Evolutionary conservation across 2,329 filamentous ascomycete species (phyloP).

Genomic region (Trichoderma cornu-damae): DNA sequence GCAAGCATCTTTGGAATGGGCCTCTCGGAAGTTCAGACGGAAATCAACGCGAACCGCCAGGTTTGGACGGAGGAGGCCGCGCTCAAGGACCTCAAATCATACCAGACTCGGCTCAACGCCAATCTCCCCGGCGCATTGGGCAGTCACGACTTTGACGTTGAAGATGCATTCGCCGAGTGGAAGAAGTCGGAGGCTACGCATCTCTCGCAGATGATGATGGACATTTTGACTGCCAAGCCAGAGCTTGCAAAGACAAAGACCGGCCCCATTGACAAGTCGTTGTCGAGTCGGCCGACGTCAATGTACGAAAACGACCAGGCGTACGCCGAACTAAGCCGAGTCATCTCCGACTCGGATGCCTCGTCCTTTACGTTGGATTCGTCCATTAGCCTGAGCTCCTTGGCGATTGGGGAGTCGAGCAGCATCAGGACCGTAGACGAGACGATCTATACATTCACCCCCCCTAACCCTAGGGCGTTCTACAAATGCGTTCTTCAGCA

Average conservation of each 20-base stretch:
- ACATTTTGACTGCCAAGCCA: constrained; percentile 79
- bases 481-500: constrained; percentile 79
- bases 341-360: constrained; percentile 44
- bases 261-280: constrained; percentile 50
- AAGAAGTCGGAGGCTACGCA: constrained; percentile 84
- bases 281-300: constrained; percentile 48
- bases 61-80: constrained; percentile 90
- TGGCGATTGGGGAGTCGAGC: constrained; percentile 56
- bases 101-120: constrained; percentile 81
- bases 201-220: constrained; percentile 87
- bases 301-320: constrained; percentile 46
- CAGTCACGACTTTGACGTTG: constrained; percentile 81
- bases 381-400: constrained; percentile 59
- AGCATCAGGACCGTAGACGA: constrained; percentile 54
- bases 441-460: constrained; percentile 81
- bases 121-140: constrained; percentile 72
- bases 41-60: constrained; percentile 75
- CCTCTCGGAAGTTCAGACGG: constrained; percentile 73
- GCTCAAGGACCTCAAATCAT: constrained; percentile 84
- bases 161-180: constrained; percentile 85
- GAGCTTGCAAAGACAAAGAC: constrained; percentile 75
- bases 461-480: constrained; percentile 72
- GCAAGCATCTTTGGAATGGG: constrained; percentile 79
- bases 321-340: constrained; percentile 49
- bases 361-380: constrained; percentile 53